Evolutionary conservation across 1,284 basidiomycete genomes (phyloP).

Genomic region (Phylloporus gajari): DNA sequence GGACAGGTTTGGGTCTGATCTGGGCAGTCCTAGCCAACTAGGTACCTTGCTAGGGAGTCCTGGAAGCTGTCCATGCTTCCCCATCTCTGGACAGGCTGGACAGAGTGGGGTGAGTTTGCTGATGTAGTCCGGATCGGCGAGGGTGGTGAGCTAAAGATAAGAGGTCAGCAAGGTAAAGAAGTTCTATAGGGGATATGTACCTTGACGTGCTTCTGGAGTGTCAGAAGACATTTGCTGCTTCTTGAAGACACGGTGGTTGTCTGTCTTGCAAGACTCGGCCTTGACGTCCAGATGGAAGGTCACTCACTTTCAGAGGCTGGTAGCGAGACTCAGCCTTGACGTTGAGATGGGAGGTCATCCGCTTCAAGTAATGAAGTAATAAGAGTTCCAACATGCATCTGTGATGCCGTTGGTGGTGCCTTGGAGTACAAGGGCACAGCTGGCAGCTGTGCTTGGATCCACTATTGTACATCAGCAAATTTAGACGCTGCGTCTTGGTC

Average conservation of each 20-base stretch:
- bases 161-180: slow-evolving; percentile 9
- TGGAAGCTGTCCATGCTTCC: too few relatives aligned
- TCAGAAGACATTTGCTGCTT: slow-evolving; percentile 80
- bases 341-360: slow-evolving; percentile 38
- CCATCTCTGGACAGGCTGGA: too few relatives aligned
- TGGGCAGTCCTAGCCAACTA: too few relatives aligned
- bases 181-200: slow-evolving; percentile 49
- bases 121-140: slow-evolving; percentile 78
- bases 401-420: slow-evolving; percentile 64
- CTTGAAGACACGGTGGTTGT: slow-evolving; percentile 68
- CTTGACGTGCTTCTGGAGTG: slow-evolving; percentile 72
- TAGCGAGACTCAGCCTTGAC: slow-evolving; percentile 38
- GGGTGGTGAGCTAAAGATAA: slow-evolving; percentile 71
- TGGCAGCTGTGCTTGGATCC: slow-evolving; percentile 70
- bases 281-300: too few relatives aligned
- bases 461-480: slow-evolving; percentile 65
- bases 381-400: slow-evolving; percentile 73
- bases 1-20: too few relatives aligned
- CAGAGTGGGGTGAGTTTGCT: too few relatives aligned
- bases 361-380: slow-evolving; percentile 62
- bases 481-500: slow-evolving; percentile 73
- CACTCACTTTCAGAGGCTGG: too few relatives aligned
- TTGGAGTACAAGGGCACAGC: slow-evolving; percentile 71
- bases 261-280: slow-evolving; percentile 49
- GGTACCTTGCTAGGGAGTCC: too few relatives aligned